Evolutionary conservation across 139 green algal species (phyloP).

Genomic region (Auxenochlorella pyrenoidosa): DNA sequence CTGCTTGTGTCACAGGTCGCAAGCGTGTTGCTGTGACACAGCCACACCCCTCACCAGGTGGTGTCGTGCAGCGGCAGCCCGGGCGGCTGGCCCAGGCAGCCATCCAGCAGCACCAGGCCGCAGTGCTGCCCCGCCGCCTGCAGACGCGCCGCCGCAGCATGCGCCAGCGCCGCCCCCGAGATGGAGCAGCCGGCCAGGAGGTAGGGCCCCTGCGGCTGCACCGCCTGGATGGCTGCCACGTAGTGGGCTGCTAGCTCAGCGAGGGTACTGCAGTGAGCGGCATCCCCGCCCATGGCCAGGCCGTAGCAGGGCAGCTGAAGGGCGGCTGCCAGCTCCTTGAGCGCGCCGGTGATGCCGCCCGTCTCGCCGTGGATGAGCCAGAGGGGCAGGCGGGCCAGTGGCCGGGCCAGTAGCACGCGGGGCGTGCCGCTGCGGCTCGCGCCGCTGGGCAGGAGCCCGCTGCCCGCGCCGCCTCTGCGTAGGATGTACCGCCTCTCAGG

Average conservation of each 20-base stretch:
- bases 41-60: constrained; percentile 56
- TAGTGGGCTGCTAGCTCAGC: constrained; percentile 47
- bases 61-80: constrained; percentile 50
- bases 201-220: constrained; percentile 72
- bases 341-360: constrained; percentile 45
- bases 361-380: constrained; percentile 78
- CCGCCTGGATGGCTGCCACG: constrained; percentile 34
- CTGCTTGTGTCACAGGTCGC: too few relatives aligned
- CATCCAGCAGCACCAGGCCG: constrained; percentile 74
- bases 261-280: constrained; percentile 28
- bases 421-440: constrained; percentile 29
- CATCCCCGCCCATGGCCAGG: constrained; percentile 45
- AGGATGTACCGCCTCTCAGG: constrained; percentile 51
- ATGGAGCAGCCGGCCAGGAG: constrained; percentile 60
- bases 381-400: constrained; percentile 62
- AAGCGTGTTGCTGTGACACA: not conserved
- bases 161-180: constrained; percentile 60
- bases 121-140: constrained; percentile 36
- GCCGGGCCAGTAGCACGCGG: not conserved
- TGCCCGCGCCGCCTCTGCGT: not conserved
- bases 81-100: constrained; percentile 46
- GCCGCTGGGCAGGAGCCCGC: not conserved
- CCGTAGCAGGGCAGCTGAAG: constrained; percentile 50
- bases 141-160: constrained; percentile 53
- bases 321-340: constrained; percentile 39